Conservation (phyloP, 2,329 filamentous ascomycete genomes). For the Diaporthe citriasiana region DNA sequence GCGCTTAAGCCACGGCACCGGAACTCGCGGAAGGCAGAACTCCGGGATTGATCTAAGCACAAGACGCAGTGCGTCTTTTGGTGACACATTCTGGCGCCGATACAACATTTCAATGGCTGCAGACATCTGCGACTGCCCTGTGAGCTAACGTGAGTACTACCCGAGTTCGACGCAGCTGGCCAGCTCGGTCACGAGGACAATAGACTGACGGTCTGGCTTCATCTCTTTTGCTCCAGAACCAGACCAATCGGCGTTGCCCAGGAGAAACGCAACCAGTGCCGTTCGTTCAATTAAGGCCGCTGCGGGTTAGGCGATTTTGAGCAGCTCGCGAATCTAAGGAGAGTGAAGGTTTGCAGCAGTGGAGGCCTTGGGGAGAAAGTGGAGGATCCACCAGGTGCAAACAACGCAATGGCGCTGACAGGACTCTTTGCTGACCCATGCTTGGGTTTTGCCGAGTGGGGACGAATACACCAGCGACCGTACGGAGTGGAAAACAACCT, state of each 20-base stretch:
- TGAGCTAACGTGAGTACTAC: background rate
- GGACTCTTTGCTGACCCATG: background rate
- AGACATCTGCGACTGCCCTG: background rate
- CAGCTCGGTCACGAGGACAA: background rate
- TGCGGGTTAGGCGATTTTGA: background rate
- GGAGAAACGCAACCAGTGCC: background rate
- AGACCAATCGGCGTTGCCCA: background rate
- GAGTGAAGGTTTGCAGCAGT: background rate
- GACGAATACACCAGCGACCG: background rate
- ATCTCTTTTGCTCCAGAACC: background rate
- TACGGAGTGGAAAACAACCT: background rate
- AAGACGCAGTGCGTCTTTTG: background rate
- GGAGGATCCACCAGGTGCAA: background rate
- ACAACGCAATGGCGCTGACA: background rate
- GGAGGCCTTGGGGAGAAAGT: too few relatives aligned
- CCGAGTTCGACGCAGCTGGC: background rate
- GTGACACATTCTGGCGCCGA: background rate
- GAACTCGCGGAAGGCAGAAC: background rate
- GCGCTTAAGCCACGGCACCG: background rate
- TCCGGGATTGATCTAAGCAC: background rate
- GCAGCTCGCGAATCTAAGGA: background rate
- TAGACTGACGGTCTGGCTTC: background rate
- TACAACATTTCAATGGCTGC: background rate
- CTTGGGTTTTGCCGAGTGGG: background rate
- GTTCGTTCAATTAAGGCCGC: background rate